A percentile compares a stretch with the other conserved stretches of the same genome.
Conservation (phyloP, 73 alveolate genomes). For the Stentor coeruleus region DNA sequence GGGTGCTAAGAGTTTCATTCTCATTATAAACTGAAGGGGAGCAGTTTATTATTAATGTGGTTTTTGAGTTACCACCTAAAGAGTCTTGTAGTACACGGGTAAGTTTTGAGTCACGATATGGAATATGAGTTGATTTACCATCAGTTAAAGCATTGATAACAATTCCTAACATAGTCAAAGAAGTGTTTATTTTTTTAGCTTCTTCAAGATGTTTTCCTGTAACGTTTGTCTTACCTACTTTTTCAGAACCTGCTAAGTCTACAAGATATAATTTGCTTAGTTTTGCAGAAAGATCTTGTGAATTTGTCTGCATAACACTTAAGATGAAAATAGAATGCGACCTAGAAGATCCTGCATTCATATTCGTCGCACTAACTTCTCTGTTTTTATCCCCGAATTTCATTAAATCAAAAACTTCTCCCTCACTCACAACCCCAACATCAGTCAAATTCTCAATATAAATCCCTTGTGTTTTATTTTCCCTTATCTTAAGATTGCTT, state of each 20-base stretch:
- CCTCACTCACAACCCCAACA: too few relatives aligned
- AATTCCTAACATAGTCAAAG: slow-evolving; percentile 67
- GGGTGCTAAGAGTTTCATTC: slow-evolving; percentile 85
- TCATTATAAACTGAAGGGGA: slow-evolving; percentile 75
- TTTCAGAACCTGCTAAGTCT: slow-evolving; percentile 91
- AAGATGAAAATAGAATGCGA: slow-evolving; percentile 70
- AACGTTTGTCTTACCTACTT: slow-evolving; percentile 83
- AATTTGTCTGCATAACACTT: background rate
- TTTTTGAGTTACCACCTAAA: slow-evolving; percentile 89
- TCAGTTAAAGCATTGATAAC: slow-evolving; percentile 47
- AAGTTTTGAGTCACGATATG: slow-evolving; percentile 89
- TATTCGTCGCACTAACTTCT: slow-evolving; percentile 66
- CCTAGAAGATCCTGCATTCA: slow-evolving; percentile 90
- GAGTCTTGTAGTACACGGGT: slow-evolving; percentile 92
- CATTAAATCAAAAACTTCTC: slow-evolving; percentile 74
- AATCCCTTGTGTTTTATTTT: slow-evolving; percentile 59
- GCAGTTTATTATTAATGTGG: slow-evolving; percentile 79
- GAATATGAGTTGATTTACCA: slow-evolving; percentile 41
- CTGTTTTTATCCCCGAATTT: slow-evolving; percentile 74
- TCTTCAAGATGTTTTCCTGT: slow-evolving; percentile 76
- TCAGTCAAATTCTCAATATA: too few relatives aligned
- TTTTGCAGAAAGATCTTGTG: slow-evolving; percentile 21
- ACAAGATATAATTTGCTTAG: slow-evolving; percentile 72
- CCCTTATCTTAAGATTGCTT: slow-evolving; percentile 49
- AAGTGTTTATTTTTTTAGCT: slow-evolving; percentile 81